Evolutionary conservation across 1,284 basidiomycete genomes (phyloP).

Genomic region (Ceratobasidium sp.): DNA sequence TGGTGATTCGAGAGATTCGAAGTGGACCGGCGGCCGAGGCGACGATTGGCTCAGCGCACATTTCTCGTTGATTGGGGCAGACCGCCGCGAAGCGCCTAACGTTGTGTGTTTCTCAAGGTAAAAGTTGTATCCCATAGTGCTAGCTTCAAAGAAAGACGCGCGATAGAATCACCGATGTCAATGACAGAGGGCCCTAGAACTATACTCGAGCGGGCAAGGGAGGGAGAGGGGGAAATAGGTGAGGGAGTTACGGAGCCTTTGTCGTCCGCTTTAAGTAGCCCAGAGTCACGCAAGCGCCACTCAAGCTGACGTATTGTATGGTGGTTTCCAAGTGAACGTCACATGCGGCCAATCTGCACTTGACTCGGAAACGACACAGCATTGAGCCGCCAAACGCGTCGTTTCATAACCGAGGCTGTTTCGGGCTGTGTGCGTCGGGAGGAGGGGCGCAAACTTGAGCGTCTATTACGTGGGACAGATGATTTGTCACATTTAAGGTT

Average conservation of each 20-base stretch:
- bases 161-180: too few species aligned
- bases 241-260: neutral
- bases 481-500: neutral
- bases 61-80: neutral
- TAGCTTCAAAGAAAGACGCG: too few species aligned
- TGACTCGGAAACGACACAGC: conserved; percentile 16
- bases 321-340: conserved; percentile 13
- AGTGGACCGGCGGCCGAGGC: neutral
- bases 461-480: conserved; percentile 5
- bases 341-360: neutral
- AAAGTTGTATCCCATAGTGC: conserved; percentile 15
- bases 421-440: neutral
- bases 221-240: too few species aligned
- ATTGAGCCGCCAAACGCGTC: neutral
- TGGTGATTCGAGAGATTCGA: neutral
- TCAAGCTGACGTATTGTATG: neutral
- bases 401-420: neutral
- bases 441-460: neutral
- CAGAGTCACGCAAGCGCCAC: conserved; percentile 5
- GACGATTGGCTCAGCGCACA: neutral
- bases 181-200: too few species aligned
- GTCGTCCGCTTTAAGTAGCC: neutral
- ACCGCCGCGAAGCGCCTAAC: neutral
- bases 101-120: conserved; percentile 9
- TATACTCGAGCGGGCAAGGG: neutral